Base-by-base conservation (phyloP, 2,329 filamentous ascomycete species). In the Diaporthe citrichinensis region DNA sequence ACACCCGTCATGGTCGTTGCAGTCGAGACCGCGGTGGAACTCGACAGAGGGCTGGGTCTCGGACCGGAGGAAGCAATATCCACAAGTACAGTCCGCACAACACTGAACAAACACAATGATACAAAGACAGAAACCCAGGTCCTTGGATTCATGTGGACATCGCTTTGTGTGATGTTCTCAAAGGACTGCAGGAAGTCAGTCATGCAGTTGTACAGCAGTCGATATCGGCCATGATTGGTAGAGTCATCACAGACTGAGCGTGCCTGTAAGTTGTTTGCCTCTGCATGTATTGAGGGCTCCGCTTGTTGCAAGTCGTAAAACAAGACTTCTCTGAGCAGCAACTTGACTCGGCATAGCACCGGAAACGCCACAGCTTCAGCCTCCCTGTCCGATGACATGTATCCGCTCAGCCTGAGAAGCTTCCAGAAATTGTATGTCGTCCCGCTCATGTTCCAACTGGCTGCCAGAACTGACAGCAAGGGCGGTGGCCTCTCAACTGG, bases 71-170 rank as follows among this genome's bases (percentile, higher is more conserved):
- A 82, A 31, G 84, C 82, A 46, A 88, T 82, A 73, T 90, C 88
- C 23, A 87, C 83, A 7, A 91, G 81, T 2, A 92, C 84, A 1
- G 89, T 89, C 67, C 87, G 86, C 28, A 88, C 85, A 39, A 89
- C 84, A 79, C 89, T 91, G 78, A 92, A 90, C n/a, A 92, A 87
- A 80, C 90, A 91, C 25, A 92, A 81, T 17, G 90, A 87, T 68
- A 89, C 83, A 76, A 91, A 90, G 5, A 87, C 80, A 2, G 90
- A 87, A 23, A 90, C 80, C 86, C 88, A 90, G 73, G 84, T 84
- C 77, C 85, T 86, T 12, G 85, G 82, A 34, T 84, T 84, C 31
- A 85, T 80, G 7, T 82, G 81, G n/a, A 82, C 81, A 44, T 82
- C 82, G 34, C 84, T 83, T 74, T 86, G 80, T 2, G 86, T 84